Conservation (phyloP, 495 filamentous ascomycete species). For the Podospora conica region DNA sequence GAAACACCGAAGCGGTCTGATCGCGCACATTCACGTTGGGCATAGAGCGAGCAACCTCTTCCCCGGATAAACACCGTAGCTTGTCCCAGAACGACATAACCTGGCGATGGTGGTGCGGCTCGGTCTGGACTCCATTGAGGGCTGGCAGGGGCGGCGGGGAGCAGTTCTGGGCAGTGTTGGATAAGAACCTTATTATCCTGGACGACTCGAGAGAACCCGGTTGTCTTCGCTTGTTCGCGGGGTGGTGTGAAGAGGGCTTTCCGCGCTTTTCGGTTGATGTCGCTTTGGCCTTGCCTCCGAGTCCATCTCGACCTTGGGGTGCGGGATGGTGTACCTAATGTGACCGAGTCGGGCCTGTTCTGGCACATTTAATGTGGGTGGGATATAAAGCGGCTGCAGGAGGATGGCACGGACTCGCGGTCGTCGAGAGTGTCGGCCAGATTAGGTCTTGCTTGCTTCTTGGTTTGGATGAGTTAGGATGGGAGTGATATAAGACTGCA, state of each 20-base stretch:
- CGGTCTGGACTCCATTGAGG: too few species aligned
- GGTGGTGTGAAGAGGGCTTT: neutral
- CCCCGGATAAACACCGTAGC: neutral
- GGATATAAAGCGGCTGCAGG: neutral
- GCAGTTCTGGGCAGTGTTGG: neutral
- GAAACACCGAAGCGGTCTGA: neutral
- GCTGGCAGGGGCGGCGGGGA: too few species aligned
- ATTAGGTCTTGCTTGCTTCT: neutral
- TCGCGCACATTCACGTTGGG: neutral
- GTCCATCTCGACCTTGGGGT: too few species aligned
- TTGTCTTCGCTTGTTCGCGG: neutral
- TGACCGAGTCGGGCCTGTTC: neutral
- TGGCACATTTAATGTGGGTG: neutral
- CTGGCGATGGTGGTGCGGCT: too few species aligned
- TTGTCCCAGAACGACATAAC: neutral
- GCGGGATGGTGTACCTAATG: neutral
- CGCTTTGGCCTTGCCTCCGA: too few species aligned
- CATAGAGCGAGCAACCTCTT: too few species aligned
- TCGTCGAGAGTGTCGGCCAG: neutral
- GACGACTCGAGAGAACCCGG: neutral
- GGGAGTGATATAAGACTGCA: too few species aligned
- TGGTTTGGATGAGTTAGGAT: too few species aligned
- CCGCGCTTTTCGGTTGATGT: neutral
- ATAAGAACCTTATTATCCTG: neutral
- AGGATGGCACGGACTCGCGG: neutral